Base-by-base conservation (phyloP, 257 asterid genomes). In the Nicotiana attenuata region DNA sequence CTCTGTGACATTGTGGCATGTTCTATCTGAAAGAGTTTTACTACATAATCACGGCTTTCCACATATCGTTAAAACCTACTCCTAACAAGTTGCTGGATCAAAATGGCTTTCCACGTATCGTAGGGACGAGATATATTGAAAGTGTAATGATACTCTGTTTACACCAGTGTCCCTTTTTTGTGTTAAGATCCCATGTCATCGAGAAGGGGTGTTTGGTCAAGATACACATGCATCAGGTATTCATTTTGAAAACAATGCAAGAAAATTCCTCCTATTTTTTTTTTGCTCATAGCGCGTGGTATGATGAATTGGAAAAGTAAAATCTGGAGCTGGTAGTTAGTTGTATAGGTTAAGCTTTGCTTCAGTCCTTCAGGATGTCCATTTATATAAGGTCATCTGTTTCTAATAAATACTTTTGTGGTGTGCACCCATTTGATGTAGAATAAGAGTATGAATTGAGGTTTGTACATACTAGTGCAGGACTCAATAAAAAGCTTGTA, bases 1-100 rank as follows among this genome's bases (percentile, higher is more conserved):
- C 98, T 28, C 53, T 96, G 86, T 96, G 71, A 20, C 29, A 60
- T n/a, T 63, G 33, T 17, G 22, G 22, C 24, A 65, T 56, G 52
- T 17, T 64, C 26, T 0, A 63, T 41, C 61, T 9, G 45, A 20
- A n/a, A 1, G n/a, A 22, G 5, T 19, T 52, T 52, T 76, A 24
- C 60, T 22, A 41, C 53, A 50, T 33, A 35, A n/a, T 69, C 78
- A 15, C 2, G 52, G 31, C 14, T 60, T 60, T 60, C 65, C 65
- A 60, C 65, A 5, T n/a, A 60, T 60, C 29, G 4, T n/a, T 7
- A 41, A 41, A 41, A 41, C 11, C 47, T 41, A 41, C 11, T 8
- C 47, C 47, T 41, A 41, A 41, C 47, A 41, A 41, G 10, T 41
- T 41, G 47, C 11, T 41, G 11, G 47, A 41, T 41, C 47, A 41